These are phyloP conservation scores for Asclepias syriaca DNA, from an alignment of 257 asterid species.

Conservation along the genomic window DNA sequence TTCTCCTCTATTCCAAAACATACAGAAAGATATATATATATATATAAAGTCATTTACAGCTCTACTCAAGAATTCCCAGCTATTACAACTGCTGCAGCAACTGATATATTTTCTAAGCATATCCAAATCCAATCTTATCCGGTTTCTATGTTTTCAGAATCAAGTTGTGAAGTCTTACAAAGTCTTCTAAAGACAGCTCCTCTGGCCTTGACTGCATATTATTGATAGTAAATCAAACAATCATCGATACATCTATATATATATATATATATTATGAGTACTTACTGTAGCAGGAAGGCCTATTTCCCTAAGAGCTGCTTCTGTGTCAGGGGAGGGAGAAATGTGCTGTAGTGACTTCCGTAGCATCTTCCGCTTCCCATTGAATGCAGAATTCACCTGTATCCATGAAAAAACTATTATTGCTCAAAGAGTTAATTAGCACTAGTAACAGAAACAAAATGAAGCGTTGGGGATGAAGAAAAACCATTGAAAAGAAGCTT, in stretches of 20 bases:
- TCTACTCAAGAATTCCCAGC: background rate
- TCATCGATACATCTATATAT: background rate
- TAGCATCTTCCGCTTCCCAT: slow-evolving; percentile 92
- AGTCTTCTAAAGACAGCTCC: slow-evolving; percentile 76
- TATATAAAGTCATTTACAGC: background rate
- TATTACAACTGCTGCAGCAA: background rate
- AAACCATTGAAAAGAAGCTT: slow-evolving; percentile 95
- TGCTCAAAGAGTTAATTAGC: background rate
- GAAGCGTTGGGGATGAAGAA: background rate
- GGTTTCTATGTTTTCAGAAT: slow-evolving; percentile 34
- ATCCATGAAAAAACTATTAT: background rate
- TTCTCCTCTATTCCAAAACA: background rate
- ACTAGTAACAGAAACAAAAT: background rate
- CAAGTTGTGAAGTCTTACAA: slow-evolving; percentile 65
- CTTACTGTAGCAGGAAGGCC: slow-evolving; percentile 78
- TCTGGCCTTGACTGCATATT: slow-evolving; percentile 85
- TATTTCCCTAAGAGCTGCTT: slow-evolving; percentile 59
- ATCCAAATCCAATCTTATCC: background rate
- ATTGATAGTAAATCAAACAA: background rate
- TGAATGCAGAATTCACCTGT: slow-evolving; percentile 95
- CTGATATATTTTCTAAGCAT: background rate
- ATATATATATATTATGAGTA: background rate
- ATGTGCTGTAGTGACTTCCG: slow-evolving; percentile 84
- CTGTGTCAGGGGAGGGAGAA: slow-evolving; percentile 61
- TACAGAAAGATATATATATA: background rate